Evolutionary conservation across 1,284 basidiomycete species (phyloP), one percentile per base, ranked within the genome.

Genomic region (Ustilago hordei): DNA sequence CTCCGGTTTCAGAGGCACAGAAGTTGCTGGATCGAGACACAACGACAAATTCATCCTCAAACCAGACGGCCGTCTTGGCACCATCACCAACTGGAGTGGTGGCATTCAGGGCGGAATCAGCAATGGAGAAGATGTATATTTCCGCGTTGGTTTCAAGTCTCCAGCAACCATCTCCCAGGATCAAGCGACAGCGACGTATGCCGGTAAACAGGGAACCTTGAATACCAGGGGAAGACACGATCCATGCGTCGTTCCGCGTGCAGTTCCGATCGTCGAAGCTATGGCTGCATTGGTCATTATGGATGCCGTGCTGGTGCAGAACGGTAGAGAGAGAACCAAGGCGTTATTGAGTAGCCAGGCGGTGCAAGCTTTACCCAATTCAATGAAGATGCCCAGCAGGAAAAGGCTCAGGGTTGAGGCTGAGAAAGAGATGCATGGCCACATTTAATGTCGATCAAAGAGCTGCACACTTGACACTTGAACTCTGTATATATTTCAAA

Each of bases 81-180:
- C 97, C 9, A 86, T 88, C 62, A 95, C 95, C 56, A 99, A 99
- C 89, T 95, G 95, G 93, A 95, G 93, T 82, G 97, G 97, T 58
- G 97, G 97, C 64, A 90, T 99, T 64, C 97, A 99, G 88, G 97
- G 97, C 62, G 97, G 97, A 41, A 99, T 99, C 87, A 92, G 93
- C 65, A 99, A 99, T 86, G 95, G 95, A 55, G 95, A 99, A 89
- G 92, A 95, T 85, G 93, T 99, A 85, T 99, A 98, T 89, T 98
- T 99, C 90, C 90, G 94, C 68, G 90, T 98, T 81, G 95, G 93
- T 2, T 99, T 99, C 91, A 99, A 99, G 88, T 93, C 94, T 47
- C 97, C 97, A 63, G 97, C 97, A 39, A 99, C 97, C 39, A 99
- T 99, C 87, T 93, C 94, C 17, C 95, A 95, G 87, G 89, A 92